Conservation (phyloP, 164 flowering plant genomes). For the Protea cynaroides region DNA sequence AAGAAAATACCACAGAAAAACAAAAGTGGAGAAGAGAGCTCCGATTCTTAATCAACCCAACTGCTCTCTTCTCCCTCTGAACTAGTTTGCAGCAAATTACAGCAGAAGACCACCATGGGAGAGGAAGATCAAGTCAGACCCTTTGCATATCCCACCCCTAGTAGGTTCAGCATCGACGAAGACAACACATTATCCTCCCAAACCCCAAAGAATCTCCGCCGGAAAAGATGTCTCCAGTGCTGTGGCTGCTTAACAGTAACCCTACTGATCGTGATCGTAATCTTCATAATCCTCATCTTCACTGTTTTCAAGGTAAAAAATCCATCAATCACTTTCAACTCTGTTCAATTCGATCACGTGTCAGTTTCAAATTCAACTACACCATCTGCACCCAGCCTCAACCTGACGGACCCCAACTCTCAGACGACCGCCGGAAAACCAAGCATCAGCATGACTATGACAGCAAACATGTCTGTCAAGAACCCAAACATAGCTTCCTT, state of each 20-base stretch:
- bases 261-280: conserved; percentile 23
- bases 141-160: not conserved
- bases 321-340: too few species aligned
- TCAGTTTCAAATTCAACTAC: too few species aligned
- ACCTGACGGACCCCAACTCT: conserved; percentile 35
- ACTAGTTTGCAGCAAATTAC: too few species aligned
- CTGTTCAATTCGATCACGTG: too few species aligned
- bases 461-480: conserved; percentile 48
- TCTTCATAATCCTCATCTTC: conserved; percentile 28
- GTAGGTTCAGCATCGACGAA: not conserved
- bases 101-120: not conserved
- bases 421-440: conserved; percentile 28
- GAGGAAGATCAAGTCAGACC: not conserved
- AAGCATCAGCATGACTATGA: conserved; percentile 34
- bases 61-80: too few species aligned
- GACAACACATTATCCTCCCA: not conserved
- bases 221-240: not conserved
- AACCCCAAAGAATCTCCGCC: not conserved
- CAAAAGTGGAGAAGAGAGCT: too few species aligned
- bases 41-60: too few species aligned
- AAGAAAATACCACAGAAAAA: too few species aligned
- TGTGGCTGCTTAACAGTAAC: conserved; percentile 7
- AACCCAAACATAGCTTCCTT: conserved; percentile 55
- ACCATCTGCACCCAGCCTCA: too few species aligned
- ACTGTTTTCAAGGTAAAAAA: conserved; percentile 43